Evolutionary conservation across 2,329 filamentous ascomycete species (phyloP), one percentile per base, ranked within the genome.

Genomic region (Cercospora berteroae): DNA sequence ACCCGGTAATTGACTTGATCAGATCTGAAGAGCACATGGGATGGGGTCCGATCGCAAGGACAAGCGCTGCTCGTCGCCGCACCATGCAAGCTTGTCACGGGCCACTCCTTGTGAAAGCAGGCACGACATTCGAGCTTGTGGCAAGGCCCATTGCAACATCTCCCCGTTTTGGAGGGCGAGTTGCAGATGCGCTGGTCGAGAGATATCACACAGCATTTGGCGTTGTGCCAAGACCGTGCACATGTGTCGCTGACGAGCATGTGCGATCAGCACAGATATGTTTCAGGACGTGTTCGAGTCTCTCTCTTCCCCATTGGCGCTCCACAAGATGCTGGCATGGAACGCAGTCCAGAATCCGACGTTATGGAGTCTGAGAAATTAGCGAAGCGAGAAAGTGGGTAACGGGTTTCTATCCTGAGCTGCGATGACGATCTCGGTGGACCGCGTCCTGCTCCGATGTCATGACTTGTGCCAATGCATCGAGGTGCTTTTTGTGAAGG

Each of bases 291-390:
- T 25, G 48, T 16, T 50, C 44, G 44, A 50, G 44, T 50, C 44
- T 48, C 44, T 48, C n/a, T 50, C 5, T 25, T 29, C 48, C 48
- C 27, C 27, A 55, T 55, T 55, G 48, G 48, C 48, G 48, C 5
- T 55, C 48, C 48, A 55, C 48, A 27, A 16, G 23, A 55, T 55
- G 48, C 48, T 55, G 52, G 70, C 70, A 79, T 80, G 68, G 83
- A 77, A 42, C 79, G 76, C 55, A 84, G 74, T 31, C 80, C 80
- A 1, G 77, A 78, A 65, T 83, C 81, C 3, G 82, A 81, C 9
- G 81, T 81, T 10, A 81, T 83, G 74, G 82, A 80, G 48, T 55
- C 10, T n/a, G 48, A 55, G 20, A 55, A 55, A 55, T 55, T 8
- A n/a, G 48, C 48, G 23, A 27, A 55, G 2, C 48, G 48, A 55